Evolutionary conservation across 108 stramenopile genomes (phyloP), one percentile per base, ranked within the genome.

Genomic region (Skeletonema marinoi): DNA sequence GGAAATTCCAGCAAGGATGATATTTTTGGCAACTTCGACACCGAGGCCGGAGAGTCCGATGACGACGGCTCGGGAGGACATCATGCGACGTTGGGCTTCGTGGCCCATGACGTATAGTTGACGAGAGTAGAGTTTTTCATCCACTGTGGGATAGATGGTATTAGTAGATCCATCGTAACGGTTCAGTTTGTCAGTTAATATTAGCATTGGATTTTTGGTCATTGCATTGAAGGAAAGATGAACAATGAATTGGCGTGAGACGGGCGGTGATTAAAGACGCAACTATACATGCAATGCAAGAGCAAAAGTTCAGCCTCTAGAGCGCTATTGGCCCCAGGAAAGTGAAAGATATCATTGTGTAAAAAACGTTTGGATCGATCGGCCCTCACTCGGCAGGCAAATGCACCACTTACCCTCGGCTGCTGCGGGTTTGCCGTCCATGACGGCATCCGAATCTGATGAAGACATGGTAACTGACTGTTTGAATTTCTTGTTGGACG

Each of bases 41-140:
- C 98, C 99, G 19, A 98, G 86, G 2, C 99, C 99, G 13, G 86
- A 88, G 32, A 92, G 65, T 29, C 99, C 99, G 19, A 96, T 75
- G 64, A 99, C 42, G 59, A 99, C 81, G 36, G 96, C 98, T 12
- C 87, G 80, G 42, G 92, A 89, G n/a, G 90, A 84, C 86, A 97
- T 95, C 98, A 99, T 96, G 32, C 95, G 92, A 41, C 91, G 88
- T 81, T 99, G 98, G 32, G 98, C 99, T 83, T 98, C 98, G 82
- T 97, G 97, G 48, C 99, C 99, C 96, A 98, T 97, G n/a, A 99
- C 98, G 76, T 98, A 98, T 30, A 99, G 96, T 86, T 99, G 99
- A 19, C 98, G 96, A 58, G 96, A 97, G 80, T 99, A 99, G 68
- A 98, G 82, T 70, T 95, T 95, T 76, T 99, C 98, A 79, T 99